These are phyloP conservation scores for Pythium myriotylum DNA, from an alignment of 352 stramenopile species.

Conservation along the genomic window DNA sequence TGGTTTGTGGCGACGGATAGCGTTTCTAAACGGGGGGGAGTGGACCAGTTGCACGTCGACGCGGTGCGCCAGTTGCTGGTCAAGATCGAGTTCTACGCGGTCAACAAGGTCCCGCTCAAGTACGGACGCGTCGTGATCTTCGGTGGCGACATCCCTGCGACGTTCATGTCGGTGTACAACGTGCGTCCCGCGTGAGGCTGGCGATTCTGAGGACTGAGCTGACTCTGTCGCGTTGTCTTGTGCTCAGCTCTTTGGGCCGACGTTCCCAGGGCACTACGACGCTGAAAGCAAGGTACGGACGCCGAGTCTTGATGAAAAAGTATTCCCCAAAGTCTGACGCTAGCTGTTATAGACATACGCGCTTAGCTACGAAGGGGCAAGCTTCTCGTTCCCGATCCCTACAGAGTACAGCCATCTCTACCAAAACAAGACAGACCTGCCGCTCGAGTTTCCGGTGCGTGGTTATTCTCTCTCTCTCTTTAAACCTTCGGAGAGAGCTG, in stretches of 20 bases:
- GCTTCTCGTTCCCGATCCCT: conserved; percentile 80
- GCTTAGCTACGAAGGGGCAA: conserved; percentile 71
- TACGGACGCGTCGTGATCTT: conserved; percentile 86
- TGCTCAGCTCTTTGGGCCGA: conserved; percentile 77
- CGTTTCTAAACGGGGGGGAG: too few relatives aligned
- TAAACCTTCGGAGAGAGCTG: background rate
- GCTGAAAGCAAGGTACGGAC: conserved; percentile 47
- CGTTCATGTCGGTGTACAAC: conserved; percentile 90
- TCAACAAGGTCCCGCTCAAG: conserved; percentile 78
- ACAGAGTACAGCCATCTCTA: conserved; percentile 73
- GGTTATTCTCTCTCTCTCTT: too few relatives aligned
- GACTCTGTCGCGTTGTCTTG: background rate
- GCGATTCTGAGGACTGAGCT: background rate
- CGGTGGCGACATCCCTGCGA: conserved; percentile 71
- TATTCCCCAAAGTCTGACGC: background rate
- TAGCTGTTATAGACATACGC: conserved; percentile 57
- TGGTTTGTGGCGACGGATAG: background rate
- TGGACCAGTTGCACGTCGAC: conserved; percentile 63
- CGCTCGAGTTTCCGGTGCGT: conserved; percentile 78
- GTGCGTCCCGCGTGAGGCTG: conserved; percentile 31
- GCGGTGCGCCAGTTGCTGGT: conserved; percentile 67
- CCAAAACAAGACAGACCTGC: conserved; percentile 72
- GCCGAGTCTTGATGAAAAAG: background rate
- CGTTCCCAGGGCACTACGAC: conserved; percentile 82
- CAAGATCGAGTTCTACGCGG: conserved; percentile 76